Percentiles rank a stretch among this genome's conserved stretches.
Evolutionary conservation across 768 basidiomycete genomes (phyloP).

Genomic region (Rhodosporidiobolus sp.): DNA sequence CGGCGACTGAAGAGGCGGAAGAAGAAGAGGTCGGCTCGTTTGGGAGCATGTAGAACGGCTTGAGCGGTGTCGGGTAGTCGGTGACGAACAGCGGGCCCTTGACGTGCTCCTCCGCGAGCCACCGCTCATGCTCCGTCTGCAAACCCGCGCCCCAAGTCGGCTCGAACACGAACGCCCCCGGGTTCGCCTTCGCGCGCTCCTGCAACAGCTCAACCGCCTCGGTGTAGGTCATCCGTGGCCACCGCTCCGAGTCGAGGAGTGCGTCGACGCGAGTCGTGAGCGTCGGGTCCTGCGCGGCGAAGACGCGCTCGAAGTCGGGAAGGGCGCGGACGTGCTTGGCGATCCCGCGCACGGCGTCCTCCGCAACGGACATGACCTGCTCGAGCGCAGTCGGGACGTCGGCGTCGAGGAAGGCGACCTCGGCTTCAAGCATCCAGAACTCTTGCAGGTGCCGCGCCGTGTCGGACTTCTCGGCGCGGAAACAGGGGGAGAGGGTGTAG

Average conservation of each 20-base stretch:
- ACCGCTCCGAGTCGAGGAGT: slow-evolving; percentile 49
- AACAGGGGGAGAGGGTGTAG: slow-evolving; percentile 89
- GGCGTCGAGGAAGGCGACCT: slow-evolving; percentile 63
- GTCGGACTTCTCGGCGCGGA: slow-evolving; percentile 84
- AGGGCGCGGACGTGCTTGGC: slow-evolving; percentile 33
- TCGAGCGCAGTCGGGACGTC: slow-evolving; percentile 48
- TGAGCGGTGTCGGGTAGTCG: slow-evolving; percentile 75
- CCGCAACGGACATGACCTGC: slow-evolving; percentile 60
- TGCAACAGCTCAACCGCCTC: slow-evolving; percentile 66
- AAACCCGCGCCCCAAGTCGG: slow-evolving; percentile 66
- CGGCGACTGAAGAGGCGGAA: neutral
- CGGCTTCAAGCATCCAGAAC: slow-evolving; percentile 99
- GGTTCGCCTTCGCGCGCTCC: slow-evolving; percentile 31
- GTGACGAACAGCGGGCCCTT: slow-evolving; percentile 83
- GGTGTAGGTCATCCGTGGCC: slow-evolving; percentile 74
- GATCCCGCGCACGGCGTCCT: slow-evolving; percentile 56
- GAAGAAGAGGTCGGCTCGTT: slow-evolving; percentile 16
- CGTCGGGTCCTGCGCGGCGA: slow-evolving; percentile 7
- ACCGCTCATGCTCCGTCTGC: slow-evolving; percentile 88
- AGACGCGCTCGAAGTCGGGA: slow-evolving; percentile 22
- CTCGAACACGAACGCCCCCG: slow-evolving; percentile 17
- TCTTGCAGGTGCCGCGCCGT: slow-evolving; percentile 92
- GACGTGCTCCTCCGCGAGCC: slow-evolving; percentile 69
- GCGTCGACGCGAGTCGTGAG: neutral
- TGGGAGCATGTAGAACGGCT: slow-evolving; percentile 93